phyloP scores from a whole-genome alignment of 352 stramenopile genomes.

The Elongisporangium undulatum region DNA sequence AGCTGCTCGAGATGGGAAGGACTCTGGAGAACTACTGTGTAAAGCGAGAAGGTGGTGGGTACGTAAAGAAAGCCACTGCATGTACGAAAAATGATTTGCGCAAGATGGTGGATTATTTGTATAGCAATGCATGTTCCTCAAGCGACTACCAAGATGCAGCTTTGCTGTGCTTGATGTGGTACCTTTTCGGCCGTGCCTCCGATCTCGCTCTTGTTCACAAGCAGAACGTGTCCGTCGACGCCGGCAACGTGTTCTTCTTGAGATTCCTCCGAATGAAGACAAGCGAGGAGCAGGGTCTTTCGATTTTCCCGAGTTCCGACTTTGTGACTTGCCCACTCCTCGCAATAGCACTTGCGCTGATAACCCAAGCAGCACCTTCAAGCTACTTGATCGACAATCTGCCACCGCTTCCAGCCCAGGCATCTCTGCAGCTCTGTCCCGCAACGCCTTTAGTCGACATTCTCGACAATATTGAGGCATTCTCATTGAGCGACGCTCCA shows the following conservation, averaged over 20 bases:
- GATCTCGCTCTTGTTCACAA: conserved; percentile 18
- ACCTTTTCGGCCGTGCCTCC: conserved; percentile 26
- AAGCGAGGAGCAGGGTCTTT: conserved; percentile 17
- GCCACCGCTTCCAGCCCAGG: background rate
- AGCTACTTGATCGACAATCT: conserved; percentile 3
- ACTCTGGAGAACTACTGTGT: conserved; percentile 12
- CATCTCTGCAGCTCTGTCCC: background rate
- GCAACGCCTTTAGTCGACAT: conserved; percentile 1
- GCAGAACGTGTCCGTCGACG: conserved; percentile 15
- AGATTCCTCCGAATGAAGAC: conserved; percentile 24
- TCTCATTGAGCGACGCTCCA: background rate
- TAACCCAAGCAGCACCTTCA: conserved; percentile 11
- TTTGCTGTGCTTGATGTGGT: conserved; percentile 23
- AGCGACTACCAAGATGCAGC: conserved; percentile 27
- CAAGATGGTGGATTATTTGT: conserved; percentile 16
- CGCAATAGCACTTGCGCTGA: conserved; percentile 11
- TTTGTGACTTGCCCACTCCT: conserved; percentile 16
- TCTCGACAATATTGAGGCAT: background rate
- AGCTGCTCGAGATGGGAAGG: conserved; percentile 3
- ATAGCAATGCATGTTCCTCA: conserved; percentile 5
- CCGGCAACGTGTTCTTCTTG: conserved; percentile 16
- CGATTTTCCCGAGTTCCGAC: conserved; percentile 17
- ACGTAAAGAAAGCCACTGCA: conserved; percentile 24
- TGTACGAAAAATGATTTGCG: conserved; percentile 23
- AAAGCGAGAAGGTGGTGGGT: conserved; percentile 10